Conservation (phyloP, 176 grass and related monocot species). For the Musa itinerans region DNA sequence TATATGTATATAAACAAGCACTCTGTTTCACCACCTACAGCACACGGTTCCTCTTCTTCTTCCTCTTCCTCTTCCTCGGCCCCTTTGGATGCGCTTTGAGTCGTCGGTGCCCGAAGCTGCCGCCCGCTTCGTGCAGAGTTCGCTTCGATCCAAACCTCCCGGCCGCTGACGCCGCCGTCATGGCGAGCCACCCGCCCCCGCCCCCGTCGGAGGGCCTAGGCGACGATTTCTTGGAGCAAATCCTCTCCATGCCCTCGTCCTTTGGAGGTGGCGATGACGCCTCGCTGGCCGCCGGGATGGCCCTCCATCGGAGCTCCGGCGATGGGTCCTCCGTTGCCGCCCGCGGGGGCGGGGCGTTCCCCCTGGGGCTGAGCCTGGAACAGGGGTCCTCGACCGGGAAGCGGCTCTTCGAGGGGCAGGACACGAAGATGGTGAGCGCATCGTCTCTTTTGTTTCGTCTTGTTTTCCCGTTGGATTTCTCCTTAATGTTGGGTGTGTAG, state of each 20-base stretch:
- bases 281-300: constrained; percentile 11
- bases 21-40: background rate
- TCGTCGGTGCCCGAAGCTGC: background rate
- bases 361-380: constrained; percentile 77
- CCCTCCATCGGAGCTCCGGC: background rate
- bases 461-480: background rate
- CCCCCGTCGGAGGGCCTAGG: constrained; percentile 28
- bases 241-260: constrained; percentile 52
- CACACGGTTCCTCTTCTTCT: background rate
- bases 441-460: background rate
- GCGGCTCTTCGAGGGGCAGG: constrained; percentile 38
- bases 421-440: constrained; percentile 33
- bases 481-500: background rate
- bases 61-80: background rate
- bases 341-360: constrained; percentile 33
- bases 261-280: constrained; percentile 19
- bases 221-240: constrained; percentile 84
- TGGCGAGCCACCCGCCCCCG: constrained; percentile 44
- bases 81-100: background rate
- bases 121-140: background rate
- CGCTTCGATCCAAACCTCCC: background rate
- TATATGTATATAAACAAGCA: background rate
- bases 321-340: constrained; percentile 12
- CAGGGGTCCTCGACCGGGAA: constrained; percentile 53
- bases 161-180: constrained; percentile 15